A percentile compares a stretch with the other conserved stretches of the same genome.
Evolutionary conservation across 1,284 basidiomycete genomes (phyloP).

Genomic region (Rhodotorula mucilaginosa): DNA sequence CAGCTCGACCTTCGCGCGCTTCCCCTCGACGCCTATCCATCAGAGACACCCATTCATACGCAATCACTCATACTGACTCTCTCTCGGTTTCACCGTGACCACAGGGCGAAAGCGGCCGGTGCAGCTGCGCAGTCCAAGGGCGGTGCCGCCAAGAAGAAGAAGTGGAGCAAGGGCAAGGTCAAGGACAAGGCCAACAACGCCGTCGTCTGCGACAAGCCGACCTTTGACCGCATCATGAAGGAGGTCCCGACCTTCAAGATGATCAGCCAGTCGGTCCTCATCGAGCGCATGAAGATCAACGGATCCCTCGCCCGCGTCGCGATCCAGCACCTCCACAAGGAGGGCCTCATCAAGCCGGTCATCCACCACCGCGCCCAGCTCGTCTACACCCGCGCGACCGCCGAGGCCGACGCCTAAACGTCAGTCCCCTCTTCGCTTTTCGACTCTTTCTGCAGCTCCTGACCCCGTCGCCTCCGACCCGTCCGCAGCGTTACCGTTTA

Average conservation of each 20-base stretch:
- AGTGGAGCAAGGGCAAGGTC: constrained; percentile 43
- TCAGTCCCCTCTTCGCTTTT: neutral
- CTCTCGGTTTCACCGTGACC: neutral
- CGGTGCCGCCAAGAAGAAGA: constrained; percentile 44
- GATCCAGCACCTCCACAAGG: constrained; percentile 90
- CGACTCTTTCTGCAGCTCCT: neutral
- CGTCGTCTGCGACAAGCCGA: constrained; percentile 83
- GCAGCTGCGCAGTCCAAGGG: constrained; percentile 28
- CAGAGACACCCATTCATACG: too few species aligned
- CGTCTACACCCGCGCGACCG: constrained; percentile 43
- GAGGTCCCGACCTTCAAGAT: constrained; percentile 99
- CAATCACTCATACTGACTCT: neutral
- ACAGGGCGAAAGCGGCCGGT: constrained; percentile 31
- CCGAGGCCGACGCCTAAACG: constrained; percentile 29
- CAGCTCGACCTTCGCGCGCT: too few species aligned
- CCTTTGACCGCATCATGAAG: constrained; percentile 74
- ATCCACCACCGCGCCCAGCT: constrained; percentile 94
- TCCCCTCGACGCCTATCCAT: too few species aligned
- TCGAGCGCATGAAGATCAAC: constrained; percentile 95
- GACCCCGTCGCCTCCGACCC: neutral
- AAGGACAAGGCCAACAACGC: constrained; percentile 62
- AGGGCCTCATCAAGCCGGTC: constrained; percentile 90
- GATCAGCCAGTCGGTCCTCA: constrained; percentile 82
- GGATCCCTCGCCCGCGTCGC: constrained; percentile 91
- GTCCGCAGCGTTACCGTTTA: neutral